Percentiles rank a stretch among this genome's conserved stretches.
phyloP scores from a whole-genome alignment of 129 eudicot genomes.

The Ambrosia trifida region DNA sequence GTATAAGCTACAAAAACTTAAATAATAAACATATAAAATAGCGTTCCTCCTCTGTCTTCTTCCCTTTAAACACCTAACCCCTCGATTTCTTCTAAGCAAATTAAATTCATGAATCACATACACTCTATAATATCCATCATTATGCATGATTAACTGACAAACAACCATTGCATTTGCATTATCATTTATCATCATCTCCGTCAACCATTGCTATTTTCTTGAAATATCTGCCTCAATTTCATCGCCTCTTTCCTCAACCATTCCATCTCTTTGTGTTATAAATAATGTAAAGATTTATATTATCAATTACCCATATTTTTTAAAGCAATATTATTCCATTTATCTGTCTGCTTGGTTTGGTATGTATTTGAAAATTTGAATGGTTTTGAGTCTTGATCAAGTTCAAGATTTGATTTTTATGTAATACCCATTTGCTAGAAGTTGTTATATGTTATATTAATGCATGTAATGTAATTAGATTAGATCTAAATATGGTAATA shows the following conservation, averaged over 20 bases:
- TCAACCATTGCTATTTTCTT: constrained; percentile 25
- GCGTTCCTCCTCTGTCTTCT: constrained; percentile 11
- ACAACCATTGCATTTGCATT: neutral
- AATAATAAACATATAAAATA: neutral
- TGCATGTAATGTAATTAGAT: constrained; percentile 17
- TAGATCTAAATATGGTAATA: neutral
- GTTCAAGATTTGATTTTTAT: neutral
- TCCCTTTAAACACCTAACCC: constrained; percentile 11
- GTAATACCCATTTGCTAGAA: neutral
- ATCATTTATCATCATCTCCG: constrained; percentile 46
- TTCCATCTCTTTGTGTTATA: constrained; percentile 17
- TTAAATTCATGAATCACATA: neutral
- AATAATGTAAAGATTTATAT: constrained; percentile 39
- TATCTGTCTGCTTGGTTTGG: constrained; percentile 26
- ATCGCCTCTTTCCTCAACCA: constrained; percentile 37
- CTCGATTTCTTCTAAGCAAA: constrained; percentile 39
- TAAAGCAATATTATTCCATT: neutral
- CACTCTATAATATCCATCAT: constrained; percentile 16
- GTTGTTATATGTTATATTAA: too few relatives aligned
- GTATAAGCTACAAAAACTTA: neutral
- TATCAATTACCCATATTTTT: constrained; percentile 1
- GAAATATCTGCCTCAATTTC: constrained; percentile 44
- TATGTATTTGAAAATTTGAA: constrained; percentile 1
- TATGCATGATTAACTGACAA: constrained; percentile 23
- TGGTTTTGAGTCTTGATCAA: neutral